Conservation (phyloP, 2,329 filamentous ascomycete genomes). For the Beauveria australis region DNA sequence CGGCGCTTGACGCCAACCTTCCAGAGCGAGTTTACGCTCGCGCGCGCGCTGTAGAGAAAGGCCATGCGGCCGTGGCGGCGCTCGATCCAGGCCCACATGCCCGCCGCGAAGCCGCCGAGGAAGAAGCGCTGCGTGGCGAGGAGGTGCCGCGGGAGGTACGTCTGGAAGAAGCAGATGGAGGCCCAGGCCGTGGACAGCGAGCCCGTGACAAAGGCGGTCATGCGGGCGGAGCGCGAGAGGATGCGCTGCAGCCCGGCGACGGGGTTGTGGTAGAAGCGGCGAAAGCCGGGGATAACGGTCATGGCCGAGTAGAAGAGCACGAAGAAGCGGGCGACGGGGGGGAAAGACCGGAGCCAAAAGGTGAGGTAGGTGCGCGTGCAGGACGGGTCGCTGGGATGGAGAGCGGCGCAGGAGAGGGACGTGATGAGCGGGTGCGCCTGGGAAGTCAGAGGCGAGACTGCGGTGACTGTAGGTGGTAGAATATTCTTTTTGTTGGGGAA, state of each 20-base stretch:
- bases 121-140: constrained; percentile 83
- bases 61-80: constrained; percentile 54
- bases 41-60: constrained; percentile 70
- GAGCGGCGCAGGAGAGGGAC: constrained; percentile 77
- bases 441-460: constrained; percentile 69
- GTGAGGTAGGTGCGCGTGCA: constrained; percentile 81
- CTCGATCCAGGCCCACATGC: constrained; percentile 76
- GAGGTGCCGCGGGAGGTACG: constrained; percentile 62
- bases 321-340: constrained; percentile 68
- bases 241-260: constrained; percentile 58
- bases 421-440: constrained; percentile 81
- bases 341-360: constrained; percentile 80
- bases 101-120: constrained; percentile 76
- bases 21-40: constrained; percentile 79
- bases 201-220: constrained; percentile 66
- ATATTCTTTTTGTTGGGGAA: constrained; percentile 63
- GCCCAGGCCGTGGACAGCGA: constrained; percentile 85
- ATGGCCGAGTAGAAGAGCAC: constrained; percentile 65
- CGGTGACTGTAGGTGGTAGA: constrained; percentile 56
- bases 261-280: constrained; percentile 60
- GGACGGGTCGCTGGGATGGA: constrained; percentile 82
- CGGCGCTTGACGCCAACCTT: constrained; percentile 87
- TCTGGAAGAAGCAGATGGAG: constrained; percentile 81
- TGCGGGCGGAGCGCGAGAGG: constrained; percentile 60
- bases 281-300: constrained; percentile 57